A percentile compares a stretch with the other conserved stretches of the same genome.
Evolutionary conservation across 495 filamentous ascomycete species (phyloP).

Genomic region (Podospora pseudocomata): DNA sequence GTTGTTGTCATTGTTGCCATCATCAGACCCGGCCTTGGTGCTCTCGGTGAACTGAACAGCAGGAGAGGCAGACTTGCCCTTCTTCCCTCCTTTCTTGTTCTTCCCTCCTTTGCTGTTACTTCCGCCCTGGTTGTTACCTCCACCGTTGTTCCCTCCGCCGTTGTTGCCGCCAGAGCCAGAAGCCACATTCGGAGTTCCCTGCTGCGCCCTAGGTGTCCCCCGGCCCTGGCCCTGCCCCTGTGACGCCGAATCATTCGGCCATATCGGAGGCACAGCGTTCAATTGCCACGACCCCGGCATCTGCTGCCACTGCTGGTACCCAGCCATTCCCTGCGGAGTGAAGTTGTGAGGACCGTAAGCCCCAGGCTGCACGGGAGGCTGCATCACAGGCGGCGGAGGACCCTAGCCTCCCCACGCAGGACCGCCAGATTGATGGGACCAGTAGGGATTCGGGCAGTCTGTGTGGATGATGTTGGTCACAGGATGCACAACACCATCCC

Average conservation of each 20-base stretch:
- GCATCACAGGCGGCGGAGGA: not conserved
- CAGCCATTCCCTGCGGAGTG: not conserved
- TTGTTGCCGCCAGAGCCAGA: not conserved
- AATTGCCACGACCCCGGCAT: not conserved
- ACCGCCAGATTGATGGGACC: not conserved
- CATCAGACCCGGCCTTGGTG: conserved; percentile 8
- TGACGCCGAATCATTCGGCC: not conserved
- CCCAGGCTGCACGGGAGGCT: not conserved
- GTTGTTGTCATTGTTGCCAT: not conserved
- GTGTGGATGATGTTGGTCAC: no score
- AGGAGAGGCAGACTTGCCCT: not conserved
- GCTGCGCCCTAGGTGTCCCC: not conserved
- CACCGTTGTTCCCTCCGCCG: no score
- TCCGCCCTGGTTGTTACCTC: not conserved
- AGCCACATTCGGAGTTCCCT: not conserved
- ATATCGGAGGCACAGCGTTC: not conserved
- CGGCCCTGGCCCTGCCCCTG: not conserved
- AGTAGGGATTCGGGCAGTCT: not conserved
- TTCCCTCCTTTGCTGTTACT: not conserved
- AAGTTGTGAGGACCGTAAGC: not conserved
- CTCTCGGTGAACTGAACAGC: not conserved
- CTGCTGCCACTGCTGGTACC: not conserved
- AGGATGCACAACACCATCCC: not conserved
- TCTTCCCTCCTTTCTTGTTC: not conserved
- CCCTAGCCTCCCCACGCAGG: not conserved